Evolutionary conservation across 441 rosid species (phyloP).

Genomic region (Kokia cookei): DNA sequence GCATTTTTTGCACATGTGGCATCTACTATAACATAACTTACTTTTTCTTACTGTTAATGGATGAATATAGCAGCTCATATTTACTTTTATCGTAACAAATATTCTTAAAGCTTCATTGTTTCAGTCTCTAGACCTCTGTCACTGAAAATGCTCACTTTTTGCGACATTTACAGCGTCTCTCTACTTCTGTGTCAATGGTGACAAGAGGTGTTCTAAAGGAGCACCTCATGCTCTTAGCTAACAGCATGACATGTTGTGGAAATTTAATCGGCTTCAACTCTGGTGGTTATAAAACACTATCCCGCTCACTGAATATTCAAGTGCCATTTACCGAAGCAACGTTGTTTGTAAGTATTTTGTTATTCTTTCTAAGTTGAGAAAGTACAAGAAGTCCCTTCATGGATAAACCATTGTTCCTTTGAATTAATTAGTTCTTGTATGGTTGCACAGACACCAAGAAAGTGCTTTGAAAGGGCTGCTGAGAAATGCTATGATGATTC

Average conservation of each 20-base stretch:
- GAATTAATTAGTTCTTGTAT: slow-evolving; percentile 7
- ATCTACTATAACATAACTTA: background rate
- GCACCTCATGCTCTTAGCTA: slow-evolving; percentile 83
- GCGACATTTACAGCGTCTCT: slow-evolving; percentile 69
- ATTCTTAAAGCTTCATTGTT: background rate
- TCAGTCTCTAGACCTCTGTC: background rate
- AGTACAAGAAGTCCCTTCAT: background rate
- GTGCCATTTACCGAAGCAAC: slow-evolving; percentile 98
- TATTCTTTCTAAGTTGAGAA: slow-evolving; percentile 7
- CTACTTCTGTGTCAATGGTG: slow-evolving; percentile 75
- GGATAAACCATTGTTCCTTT: slow-evolving; percentile 11
- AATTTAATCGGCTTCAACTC: slow-evolving; percentile 82
- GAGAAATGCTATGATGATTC: slow-evolving; percentile 77
- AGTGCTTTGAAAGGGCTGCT: slow-evolving; percentile 92
- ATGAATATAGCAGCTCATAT: background rate
- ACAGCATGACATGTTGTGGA: slow-evolving; percentile 90
- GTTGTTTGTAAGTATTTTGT: slow-evolving; percentile 54
- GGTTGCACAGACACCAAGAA: slow-evolving; percentile 66
- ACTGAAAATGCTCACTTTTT: slow-evolving; percentile 6
- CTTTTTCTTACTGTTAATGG: background rate
- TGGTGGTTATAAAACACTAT: slow-evolving; percentile 77
- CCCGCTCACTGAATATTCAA: slow-evolving; percentile 69
- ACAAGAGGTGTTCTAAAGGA: slow-evolving; percentile 85
- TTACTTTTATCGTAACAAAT: background rate
- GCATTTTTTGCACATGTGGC: background rate